Evolutionary conservation across 768 basidiomycete genomes (phyloP).

Genomic region (Kwoniella sp.): DNA sequence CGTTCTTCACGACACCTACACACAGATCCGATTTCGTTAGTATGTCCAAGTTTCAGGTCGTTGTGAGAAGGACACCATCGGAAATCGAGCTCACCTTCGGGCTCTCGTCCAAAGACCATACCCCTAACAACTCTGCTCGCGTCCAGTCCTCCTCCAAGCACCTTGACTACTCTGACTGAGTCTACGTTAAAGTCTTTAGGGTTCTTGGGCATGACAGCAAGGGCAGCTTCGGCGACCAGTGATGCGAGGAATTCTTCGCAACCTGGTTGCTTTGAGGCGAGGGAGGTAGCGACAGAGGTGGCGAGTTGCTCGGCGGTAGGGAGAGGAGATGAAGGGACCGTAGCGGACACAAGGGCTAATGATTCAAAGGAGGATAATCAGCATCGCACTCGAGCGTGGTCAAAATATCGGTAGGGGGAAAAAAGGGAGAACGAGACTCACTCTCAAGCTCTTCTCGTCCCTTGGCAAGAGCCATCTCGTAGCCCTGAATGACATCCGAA

Average conservation of each 20-base stretch:
- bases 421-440: constrained; percentile 59
- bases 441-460: constrained; percentile 86
- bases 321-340: constrained; percentile 60
- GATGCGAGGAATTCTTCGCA: constrained; percentile 78
- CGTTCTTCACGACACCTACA: constrained; percentile 78
- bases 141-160: constrained; percentile 88
- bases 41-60: no score
- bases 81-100: constrained; percentile 68
- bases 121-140: constrained; percentile 87
- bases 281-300: constrained; percentile 80
- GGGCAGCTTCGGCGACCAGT: constrained; percentile 88
- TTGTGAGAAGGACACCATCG: neutral
- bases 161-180: constrained; percentile 97
- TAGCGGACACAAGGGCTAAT: constrained; percentile 37
- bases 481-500: constrained; percentile 91
- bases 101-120: constrained; percentile 97
- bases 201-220: constrained; percentile 75
- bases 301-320: constrained; percentile 70
- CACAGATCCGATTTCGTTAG: neutral
- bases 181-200: constrained; percentile 97
- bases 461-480: constrained; percentile 84
- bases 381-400: no score
- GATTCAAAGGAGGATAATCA: neutral
- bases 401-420: no score
- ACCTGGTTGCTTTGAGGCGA: constrained; percentile 97